These are phyloP conservation scores for Nannochloropsis gaditana DNA, from an alignment of 108 stramenopile genomes.

Conservation along the genomic window DNA sequence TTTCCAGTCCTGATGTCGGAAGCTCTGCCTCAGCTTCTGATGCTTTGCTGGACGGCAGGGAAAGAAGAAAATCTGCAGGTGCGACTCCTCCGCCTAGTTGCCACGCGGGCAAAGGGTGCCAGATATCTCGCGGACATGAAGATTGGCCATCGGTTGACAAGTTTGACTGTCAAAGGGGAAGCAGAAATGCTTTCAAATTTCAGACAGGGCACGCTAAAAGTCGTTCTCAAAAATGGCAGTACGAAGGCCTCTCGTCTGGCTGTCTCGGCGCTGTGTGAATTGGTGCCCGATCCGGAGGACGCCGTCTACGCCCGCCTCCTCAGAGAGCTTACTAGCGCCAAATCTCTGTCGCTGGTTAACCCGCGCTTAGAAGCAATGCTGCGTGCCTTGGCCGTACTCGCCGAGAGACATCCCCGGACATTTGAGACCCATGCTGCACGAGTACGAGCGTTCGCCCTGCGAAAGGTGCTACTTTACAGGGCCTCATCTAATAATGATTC, in stretches of 20 bases:
- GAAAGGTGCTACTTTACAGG: not conserved
- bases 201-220: conserved; percentile 16
- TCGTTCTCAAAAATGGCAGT: not conserved
- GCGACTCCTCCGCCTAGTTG: not conserved
- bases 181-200: not conserved
- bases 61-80: not conserved
- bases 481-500: not conserved
- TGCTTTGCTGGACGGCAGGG: not conserved
- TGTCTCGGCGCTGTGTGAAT: not conserved
- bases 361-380: not conserved
- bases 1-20: conserved; percentile 23
- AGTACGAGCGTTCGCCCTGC: not conserved
- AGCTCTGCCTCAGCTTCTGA: conserved; percentile 20
- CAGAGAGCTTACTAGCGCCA: not conserved
- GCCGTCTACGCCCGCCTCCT: not conserved
- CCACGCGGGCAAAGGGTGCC: not conserved
- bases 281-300: not conserved
- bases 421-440: not conserved
- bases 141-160: not conserved
- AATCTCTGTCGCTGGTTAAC: not conserved
- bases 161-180: not conserved
- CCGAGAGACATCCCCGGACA: not conserved
- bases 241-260: not conserved
- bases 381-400: conserved; percentile 3
- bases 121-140: not conserved